Base-by-base conservation (phyloP, 2,329 filamentous ascomycete species). In the Kalmusia sp. region DNA sequence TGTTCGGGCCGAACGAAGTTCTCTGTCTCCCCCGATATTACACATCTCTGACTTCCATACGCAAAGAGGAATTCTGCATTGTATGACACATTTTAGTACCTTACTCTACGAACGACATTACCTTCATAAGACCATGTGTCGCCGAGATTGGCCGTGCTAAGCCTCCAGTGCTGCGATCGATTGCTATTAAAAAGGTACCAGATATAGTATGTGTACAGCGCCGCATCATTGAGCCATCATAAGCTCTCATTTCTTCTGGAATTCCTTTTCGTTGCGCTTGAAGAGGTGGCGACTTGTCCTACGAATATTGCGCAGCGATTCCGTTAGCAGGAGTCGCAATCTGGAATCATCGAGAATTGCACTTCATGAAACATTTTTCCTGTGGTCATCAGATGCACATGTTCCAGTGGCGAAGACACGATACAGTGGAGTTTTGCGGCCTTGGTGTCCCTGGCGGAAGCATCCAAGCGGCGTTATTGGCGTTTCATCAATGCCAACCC, bases 101-200 rank as follows among this genome's bases (percentile, higher is more conserved):
- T 22, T 6, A 22, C 4, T 2, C 35, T 11, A 12, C 24, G 15
- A 11, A 12, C 3, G n/a, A n/a, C 2, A 24, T n/a, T 9, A 22
- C 38, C 24, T 9, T 41, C 22, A 35, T n/a, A 12, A 8, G 3
- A 25, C 35, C 12, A 14, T 25, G 14, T 43, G 28, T 39, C 40
- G 60, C 58, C 54, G 54, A 52, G 37, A 24, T 45, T 57, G 41
- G 47, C 59, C 55, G 55, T 57, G 46, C 64, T 63, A 69, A 68
- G 63, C 63, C 62, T 57, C 51, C 67, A 69, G 65, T 61, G 64
- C 65, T 52, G 55, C 28, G 33, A 63, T 68, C 62, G 41, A 69
- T 58, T 27, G 33, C 39, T 45, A 57, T 9, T 14, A 6, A 17
- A 22, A 52, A 45, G 34, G 41, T 64, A 47, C 64, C 58, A 43